Evolutionary conservation across 2,329 filamentous ascomycete genomes (phyloP).

Genomic region (Aureobasidium musti): DNA sequence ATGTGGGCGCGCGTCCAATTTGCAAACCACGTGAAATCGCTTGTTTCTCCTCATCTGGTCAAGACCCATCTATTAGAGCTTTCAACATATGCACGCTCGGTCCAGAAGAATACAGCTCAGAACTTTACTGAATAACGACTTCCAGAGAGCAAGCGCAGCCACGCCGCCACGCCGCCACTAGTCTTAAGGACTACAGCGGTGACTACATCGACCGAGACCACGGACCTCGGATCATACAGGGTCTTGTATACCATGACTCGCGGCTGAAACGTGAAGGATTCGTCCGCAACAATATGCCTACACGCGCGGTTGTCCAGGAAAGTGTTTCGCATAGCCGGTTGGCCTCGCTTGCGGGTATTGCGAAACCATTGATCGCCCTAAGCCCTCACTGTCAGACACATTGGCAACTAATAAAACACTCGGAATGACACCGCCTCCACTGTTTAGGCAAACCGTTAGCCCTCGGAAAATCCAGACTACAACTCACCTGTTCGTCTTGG

Average conservation of each 20-base stretch:
- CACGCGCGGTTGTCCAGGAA: constrained; percentile 5
- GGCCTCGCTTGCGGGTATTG: constrained; percentile 25
- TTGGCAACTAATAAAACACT: constrained; percentile 12
- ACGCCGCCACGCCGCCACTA: constrained; percentile 17
- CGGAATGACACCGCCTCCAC: neutral
- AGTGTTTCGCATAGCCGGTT: neutral
- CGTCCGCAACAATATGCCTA: neutral
- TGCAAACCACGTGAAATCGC: constrained; percentile 15
- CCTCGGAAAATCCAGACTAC: neutral
- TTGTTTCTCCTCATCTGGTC: constrained; percentile 3
- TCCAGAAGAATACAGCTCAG: neutral
- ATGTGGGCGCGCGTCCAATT: neutral
- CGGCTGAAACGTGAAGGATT: constrained; percentile 22
- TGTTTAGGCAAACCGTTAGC: neutral
- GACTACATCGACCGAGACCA: neutral
- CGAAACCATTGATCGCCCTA: constrained; percentile 19
- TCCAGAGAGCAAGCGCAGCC: neutral
- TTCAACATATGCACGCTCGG: constrained; percentile 12
- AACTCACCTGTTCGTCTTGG: constrained; percentile 12
- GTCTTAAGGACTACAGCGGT: neutral
- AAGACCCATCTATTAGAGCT: constrained; percentile 26
- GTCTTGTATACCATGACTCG: constrained; percentile 21
- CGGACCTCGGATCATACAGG: neutral
- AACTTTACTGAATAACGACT: neutral
- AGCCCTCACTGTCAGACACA: neutral